Conservation (phyloP, 148 eudicot genomes). For the Silene latifolia region DNA sequence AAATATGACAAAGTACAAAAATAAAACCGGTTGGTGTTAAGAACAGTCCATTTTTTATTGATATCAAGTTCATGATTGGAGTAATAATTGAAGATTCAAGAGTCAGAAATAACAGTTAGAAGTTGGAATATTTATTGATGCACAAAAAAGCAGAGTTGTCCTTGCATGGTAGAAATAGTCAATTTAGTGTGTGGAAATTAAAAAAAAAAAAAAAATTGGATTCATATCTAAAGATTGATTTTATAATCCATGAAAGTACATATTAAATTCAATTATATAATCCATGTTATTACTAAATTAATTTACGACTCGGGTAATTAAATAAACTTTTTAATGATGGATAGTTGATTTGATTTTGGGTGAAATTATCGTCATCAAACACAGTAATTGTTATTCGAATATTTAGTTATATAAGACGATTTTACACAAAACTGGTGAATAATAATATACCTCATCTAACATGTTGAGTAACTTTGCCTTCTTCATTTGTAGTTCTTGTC, state of each 20-base stretch:
- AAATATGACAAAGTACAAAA: not conserved
- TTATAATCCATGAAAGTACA: too few species aligned
- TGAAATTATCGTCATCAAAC: too few species aligned
- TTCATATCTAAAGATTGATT: not conserved
- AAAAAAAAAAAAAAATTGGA: not conserved
- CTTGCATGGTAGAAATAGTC: conserved; percentile 1
- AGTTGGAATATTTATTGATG: conserved; percentile 17
- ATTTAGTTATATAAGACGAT: too few species aligned
- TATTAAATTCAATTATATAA: too few species aligned
- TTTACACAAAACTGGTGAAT: too few species aligned
- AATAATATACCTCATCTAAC: conserved; percentile 68
- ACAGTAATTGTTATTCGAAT: too few species aligned
- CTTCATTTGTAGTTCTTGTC: conserved; percentile 76
- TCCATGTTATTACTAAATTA: too few species aligned
- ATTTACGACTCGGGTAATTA: too few species aligned
- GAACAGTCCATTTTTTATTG: not conserved
- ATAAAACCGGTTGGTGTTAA: not conserved
- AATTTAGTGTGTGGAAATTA: not conserved
- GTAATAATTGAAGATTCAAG: conserved; percentile 20
- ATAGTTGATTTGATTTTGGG: too few species aligned
- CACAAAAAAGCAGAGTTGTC: conserved; percentile 12
- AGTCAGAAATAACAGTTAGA: conserved; percentile 8
- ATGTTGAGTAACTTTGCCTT: conserved; percentile 70
- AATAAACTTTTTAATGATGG: too few species aligned
- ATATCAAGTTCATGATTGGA: not conserved